Conservation (phyloP, 2,329 filamentous ascomycete genomes). For the Penicillium sp. region DNA sequence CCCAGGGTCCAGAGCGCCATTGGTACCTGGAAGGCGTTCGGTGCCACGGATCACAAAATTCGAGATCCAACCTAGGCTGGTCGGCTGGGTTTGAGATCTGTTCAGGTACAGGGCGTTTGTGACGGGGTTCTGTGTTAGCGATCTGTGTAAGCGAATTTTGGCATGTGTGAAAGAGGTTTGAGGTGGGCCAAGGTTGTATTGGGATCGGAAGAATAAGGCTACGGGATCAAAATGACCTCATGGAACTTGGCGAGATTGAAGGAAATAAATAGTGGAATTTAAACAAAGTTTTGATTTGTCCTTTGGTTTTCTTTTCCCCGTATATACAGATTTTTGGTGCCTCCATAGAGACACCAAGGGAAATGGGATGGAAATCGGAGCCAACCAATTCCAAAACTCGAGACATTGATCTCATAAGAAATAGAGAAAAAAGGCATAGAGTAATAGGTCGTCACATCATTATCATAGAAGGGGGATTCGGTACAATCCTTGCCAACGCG, state of each 20-base stretch:
- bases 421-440: not conserved
- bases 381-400: not conserved
- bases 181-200: not conserved
- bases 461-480: not conserved
- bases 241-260: not conserved
- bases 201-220: not conserved
- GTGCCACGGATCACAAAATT: constrained; percentile 12
- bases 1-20: constrained; percentile 11
- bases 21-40: constrained; percentile 11
- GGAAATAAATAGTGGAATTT: too few species aligned
- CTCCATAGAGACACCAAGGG: not conserved
- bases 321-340: constrained; percentile 1
- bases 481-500: not conserved
- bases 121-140: not conserved
- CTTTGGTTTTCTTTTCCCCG: not conserved
- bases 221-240: not conserved
- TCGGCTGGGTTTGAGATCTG: constrained; percentile 8
- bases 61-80: constrained; percentile 4
- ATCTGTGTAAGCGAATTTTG: not conserved
- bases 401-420: not conserved
- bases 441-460: constrained; percentile 6
- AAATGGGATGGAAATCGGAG: not conserved
- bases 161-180: not conserved
- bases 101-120: constrained; percentile 6
- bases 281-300: too few species aligned